Evolutionary conservation across 257 asterid genomes (phyloP), one percentile per base, ranked within the genome.

Genomic region (Cruciata laevipes): DNA sequence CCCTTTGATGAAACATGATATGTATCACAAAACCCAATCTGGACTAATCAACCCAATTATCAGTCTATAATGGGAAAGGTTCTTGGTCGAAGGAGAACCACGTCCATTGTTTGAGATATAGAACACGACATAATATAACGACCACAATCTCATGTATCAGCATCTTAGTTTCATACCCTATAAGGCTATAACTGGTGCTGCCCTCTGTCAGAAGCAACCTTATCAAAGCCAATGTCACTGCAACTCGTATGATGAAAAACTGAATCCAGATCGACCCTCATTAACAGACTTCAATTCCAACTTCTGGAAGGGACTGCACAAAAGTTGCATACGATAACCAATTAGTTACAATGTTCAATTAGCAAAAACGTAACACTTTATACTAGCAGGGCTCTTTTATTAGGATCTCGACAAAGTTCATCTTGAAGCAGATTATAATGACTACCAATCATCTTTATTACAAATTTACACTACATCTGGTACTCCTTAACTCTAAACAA

Each of bases 251-350:
- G 95, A 75, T 53, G 97, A 85, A 79, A 86, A 94, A 75, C 95
- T 85, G 88, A 78, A 94, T 67, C 97, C 97, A 11, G 83, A 77
- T 72, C 95, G 73, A 73, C 96, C 97, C 21, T 86, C 90, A n/a
- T 82, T 90, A 31, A 89, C 85, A 64, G 92, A 80, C 78, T 90
- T 85, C 77, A 94, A 75, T 72, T 90, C 97, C 84, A 94, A 69
- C 81, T 94, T 94, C 80, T 94, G 96, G 68, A 90, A 94, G 71
- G 99, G 99, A 76, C 99, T 94, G 96, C 84, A 76, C 30, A 37
- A 70, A 64, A 47, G 75, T 75, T 47, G 38, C 59, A 31, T 59
- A 27, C 58, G 8, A 35, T 63, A 49, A 65, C 58, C 37, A 71
- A 63, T 74, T 62, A 62, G 70, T 59, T 40, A n/a, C 10, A 31